A percentile compares a stretch with the other conserved stretches of the same genome.
Evolutionary conservation across 2,329 filamentous ascomycete genomes (phyloP).

Genomic region (Magnaporthiopsis incrustans): DNA sequence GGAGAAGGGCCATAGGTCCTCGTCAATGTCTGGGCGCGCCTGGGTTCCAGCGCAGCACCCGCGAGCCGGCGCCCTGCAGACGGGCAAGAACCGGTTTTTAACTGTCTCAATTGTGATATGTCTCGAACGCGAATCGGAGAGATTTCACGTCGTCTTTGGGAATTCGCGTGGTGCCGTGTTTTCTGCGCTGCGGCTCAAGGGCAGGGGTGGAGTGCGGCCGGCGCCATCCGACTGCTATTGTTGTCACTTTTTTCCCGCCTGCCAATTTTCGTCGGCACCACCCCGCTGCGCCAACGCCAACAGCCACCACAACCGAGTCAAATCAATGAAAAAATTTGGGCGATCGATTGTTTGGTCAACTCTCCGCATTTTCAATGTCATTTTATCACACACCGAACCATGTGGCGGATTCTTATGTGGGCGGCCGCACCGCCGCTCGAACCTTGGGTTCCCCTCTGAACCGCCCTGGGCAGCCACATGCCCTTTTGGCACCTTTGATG

Average conservation of each 20-base stretch:
- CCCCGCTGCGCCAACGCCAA: not conserved
- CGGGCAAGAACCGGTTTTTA: too few species aligned
- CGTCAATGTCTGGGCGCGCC: not conserved
- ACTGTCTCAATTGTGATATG: not conserved
- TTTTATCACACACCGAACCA: not conserved
- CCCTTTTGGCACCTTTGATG: not conserved
- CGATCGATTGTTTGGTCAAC: not conserved
- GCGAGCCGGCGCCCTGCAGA: too few species aligned
- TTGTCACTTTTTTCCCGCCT: not conserved
- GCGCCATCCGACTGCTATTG: not conserved
- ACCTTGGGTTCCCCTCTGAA: not conserved
- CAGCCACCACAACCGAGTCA: not conserved
- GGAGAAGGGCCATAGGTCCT: not conserved
- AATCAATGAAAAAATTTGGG: not conserved
- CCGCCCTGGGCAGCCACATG: not conserved
- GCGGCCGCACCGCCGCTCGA: not conserved
- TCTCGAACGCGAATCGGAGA: not conserved
- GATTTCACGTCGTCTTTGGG: not conserved
- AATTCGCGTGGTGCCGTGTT: not conserved
- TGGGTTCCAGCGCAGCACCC: too few species aligned
- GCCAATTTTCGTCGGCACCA: not conserved
- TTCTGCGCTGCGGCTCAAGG: not conserved
- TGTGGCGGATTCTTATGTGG: not conserved
- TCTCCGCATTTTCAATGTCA: not conserved
- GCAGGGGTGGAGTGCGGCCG: too few species aligned